Evolutionary conservation across 164 flowering plant species (phyloP).

Genomic region (Saururus chinensis): DNA sequence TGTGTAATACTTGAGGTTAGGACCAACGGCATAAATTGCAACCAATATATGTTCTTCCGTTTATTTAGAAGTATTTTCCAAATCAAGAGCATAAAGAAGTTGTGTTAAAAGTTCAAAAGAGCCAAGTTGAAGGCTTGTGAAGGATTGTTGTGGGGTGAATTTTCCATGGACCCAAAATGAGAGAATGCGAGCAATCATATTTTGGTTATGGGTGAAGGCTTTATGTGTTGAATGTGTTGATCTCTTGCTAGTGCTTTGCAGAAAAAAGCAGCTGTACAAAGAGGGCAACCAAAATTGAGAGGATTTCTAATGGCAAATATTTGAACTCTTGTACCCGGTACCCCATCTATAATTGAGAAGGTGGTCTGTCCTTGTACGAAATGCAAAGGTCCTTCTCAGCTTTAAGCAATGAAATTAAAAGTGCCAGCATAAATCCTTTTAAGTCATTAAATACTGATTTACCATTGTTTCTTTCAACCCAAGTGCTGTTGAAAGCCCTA

Average conservation of each 20-base stretch:
- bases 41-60: no score
- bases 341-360: conserved; percentile 83
- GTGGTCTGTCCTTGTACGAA: conserved; percentile 70
- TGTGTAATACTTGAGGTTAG: no score
- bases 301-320: conserved; percentile 21
- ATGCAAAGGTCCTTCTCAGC: conserved; percentile 35
- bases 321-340: conserved; percentile 47
- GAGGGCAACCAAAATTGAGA: conserved; percentile 65
- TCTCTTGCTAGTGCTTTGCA: conserved; percentile 48
- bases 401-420: not conserved
- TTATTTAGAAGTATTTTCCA: no score
- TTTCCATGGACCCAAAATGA: no score
- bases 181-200: no score
- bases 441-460: not conserved
- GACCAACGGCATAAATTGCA: no score
- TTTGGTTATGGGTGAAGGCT: no score
- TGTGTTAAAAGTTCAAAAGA: no score
- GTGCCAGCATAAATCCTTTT: not conserved
- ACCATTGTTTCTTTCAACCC: not conserved
- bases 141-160: no score
- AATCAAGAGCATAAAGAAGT: no score
- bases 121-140: no score
- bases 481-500: not conserved
- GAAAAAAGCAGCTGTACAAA: conserved; percentile 56
- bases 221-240: conserved; percentile 27